A percentile compares a stretch with the other conserved stretches of the same genome.
These are phyloP conservation scores for Dalbergia cochinchinensis DNA, from an alignment of 306 rosid genomes.

Conservation along the genomic window DNA sequence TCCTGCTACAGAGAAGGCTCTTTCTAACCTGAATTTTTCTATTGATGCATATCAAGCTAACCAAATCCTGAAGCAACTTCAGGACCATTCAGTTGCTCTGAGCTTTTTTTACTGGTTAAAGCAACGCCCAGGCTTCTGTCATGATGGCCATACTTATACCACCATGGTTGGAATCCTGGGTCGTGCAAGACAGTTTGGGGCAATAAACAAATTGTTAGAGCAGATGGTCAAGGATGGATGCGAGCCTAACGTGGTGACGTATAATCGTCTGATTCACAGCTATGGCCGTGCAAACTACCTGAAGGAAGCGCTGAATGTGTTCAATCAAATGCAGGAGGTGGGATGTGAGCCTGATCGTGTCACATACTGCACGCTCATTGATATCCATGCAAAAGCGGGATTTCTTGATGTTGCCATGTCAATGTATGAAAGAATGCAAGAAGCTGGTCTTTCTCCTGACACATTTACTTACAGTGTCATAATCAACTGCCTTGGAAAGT, in stretches of 20 bases:
- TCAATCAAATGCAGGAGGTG: constrained; percentile 80
- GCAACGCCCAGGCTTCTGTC: constrained; percentile 72
- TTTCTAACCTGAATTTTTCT: constrained; percentile 62
- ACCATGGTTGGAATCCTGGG: constrained; percentile 97
- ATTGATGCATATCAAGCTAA: constrained; percentile 89
- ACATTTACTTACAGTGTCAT: constrained; percentile 97
- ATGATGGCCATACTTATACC: constrained; percentile 92
- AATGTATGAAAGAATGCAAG: constrained; percentile 88
- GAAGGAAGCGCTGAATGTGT: constrained; percentile 78
- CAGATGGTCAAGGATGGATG: constrained; percentile 95
- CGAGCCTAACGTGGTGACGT: constrained; percentile 90
- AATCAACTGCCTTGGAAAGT: constrained; percentile 94
- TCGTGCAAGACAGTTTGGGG: constrained; percentile 86
- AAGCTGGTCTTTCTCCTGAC: constrained; percentile 89
- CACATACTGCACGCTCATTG: constrained; percentile 93
- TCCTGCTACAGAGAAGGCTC: constrained; percentile 77
- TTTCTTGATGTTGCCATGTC: constrained; percentile 84
- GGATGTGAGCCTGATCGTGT: constrained; percentile 92
- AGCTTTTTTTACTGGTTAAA: constrained; percentile 87
- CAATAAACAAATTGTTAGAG: constrained; percentile 69
- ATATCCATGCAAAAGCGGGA: constrained; percentile 96
- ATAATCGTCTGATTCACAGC: constrained; percentile 88
- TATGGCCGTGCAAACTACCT: constrained; percentile 96
- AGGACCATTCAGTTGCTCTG: constrained; percentile 80
- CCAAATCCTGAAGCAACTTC: constrained; percentile 86